Evolutionary conservation across 371 early-diverging fungal species (phyloP), one percentile per base, ranked within the genome.

Genomic region (Rhizopus arrhizus): DNA sequence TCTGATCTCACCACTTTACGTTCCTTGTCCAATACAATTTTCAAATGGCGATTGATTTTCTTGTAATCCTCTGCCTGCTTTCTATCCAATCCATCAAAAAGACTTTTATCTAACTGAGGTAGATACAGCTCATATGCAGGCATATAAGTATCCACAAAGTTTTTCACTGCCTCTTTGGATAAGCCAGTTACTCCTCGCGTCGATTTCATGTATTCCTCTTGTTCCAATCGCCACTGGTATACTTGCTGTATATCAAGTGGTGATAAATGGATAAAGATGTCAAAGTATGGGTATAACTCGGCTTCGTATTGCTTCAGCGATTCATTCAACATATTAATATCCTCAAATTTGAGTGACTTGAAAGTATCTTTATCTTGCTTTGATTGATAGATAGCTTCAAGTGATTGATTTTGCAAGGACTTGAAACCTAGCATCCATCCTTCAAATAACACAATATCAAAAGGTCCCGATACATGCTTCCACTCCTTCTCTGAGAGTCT

Each of bases 361-460:
- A 65, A 48, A 1, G 41, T 50, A 38, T 11, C n/a, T 5, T 15
- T n/a, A 5, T 43, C 13, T 43, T 53, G 36, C n/a, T 38, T 50
- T 29, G 5, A 12, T 13, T 11, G 42, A 28, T 38, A 40, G 6
- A 10, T 42, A 35, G 57, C 29, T 31, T 57, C 59, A n/a, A 87
- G 62, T 22, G 67, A 64, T 4, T 61, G 42, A 0, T 68, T 55
- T 12, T 68, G 62, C 15, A 92, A 70, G 2, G 89, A 70, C 31
- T 85, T 87, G 68, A 95, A 97, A 0, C 97, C 98, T 13, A 95
- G 68, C 60, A 86, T 90, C 96, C 98, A 97, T 0, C 98, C 98
- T 72, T 97, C 98, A 62, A 96, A 89, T 31, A 97, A 60, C 5
- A 97, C 78, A 28, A 96, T 83, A 61, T 95, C 89, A 36, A 89